A percentile compares a stretch with the other conserved stretches of the same genome.
Conservation (phyloP, 73 alveolate genomes). For the Paramecium tetraurelia region DNA sequence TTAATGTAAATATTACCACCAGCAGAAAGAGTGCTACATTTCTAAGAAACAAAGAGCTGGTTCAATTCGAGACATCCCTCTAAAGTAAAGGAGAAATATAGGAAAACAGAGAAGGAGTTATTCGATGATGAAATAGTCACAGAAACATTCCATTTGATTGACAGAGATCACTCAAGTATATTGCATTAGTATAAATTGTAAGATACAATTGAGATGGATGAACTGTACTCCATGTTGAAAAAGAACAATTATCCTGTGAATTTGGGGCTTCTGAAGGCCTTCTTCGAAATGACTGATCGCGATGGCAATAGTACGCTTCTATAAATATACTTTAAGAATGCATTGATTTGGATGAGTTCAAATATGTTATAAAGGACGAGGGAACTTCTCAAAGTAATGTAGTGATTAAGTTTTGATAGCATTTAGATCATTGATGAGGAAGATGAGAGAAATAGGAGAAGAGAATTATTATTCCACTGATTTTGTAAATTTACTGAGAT, state of each 20-base stretch:
- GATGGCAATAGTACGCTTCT: neutral
- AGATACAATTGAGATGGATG: slow-evolving; percentile 34
- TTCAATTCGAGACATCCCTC: neutral
- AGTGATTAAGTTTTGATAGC: neutral
- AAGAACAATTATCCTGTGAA: slow-evolving; percentile 11
- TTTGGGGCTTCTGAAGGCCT: neutral
- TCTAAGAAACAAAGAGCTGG: neutral
- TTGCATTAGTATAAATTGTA: neutral
- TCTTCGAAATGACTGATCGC: neutral
- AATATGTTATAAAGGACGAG: neutral
- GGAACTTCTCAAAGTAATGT: neutral
- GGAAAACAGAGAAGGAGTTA: slow-evolving; percentile 3
- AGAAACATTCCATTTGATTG: slow-evolving; percentile 9
- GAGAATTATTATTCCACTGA: slow-evolving; percentile 46
- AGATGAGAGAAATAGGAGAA: slow-evolving; percentile 21
- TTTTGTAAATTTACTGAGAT: slow-evolving; percentile 24
- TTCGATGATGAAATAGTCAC: slow-evolving; percentile 14
- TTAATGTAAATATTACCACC: slow-evolving; percentile 32
- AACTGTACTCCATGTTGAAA: slow-evolving; percentile 17
- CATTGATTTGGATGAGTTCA: slow-evolving; percentile 47
- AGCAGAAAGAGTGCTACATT: neutral
- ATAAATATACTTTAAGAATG: neutral
- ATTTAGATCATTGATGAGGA: slow-evolving; percentile 17
- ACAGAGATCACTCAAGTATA: slow-evolving; percentile 36
- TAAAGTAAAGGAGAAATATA: neutral